These are phyloP conservation scores for Trichoderma sp. DNA, from an alignment of 2,329 filamentous ascomycete species.

Conservation along the genomic window DNA sequence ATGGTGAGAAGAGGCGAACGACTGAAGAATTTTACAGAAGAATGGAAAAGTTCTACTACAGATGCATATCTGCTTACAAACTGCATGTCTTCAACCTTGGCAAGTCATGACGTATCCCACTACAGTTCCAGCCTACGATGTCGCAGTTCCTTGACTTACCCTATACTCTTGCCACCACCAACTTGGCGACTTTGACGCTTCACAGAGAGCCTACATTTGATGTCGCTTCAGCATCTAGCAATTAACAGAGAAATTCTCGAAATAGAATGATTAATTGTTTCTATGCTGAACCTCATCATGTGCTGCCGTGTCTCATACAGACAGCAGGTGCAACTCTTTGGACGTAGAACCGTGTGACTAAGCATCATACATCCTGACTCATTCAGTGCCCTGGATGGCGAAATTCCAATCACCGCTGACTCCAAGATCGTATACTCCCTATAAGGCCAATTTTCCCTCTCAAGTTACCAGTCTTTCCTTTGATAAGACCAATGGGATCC, in stretches of 20 bases:
- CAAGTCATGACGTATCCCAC: too few species aligned
- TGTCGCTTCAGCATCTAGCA: background rate
- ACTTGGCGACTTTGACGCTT: background rate
- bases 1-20: background rate
- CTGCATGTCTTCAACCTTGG: too few species aligned
- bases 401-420: slow-evolving; percentile 3
- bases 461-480: background rate
- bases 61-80: too few species aligned
- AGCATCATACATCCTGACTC: slow-evolving; percentile 15
- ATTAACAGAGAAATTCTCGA: background rate
- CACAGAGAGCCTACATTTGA: background rate
- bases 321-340: background rate
- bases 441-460: background rate
- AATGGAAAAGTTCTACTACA: too few species aligned
- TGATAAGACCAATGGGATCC: background rate
- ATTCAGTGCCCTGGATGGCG: background rate
- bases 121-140: too few species aligned
- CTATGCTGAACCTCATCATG: background rate
- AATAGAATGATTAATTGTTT: background rate
- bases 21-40: too few species aligned
- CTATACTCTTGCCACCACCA: background rate
- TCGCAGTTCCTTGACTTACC: background rate
- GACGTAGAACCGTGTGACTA: slow-evolving; percentile 12
- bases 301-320: background rate
- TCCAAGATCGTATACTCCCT: background rate